These are phyloP conservation scores for Echites panduratus DNA, from an alignment of 257 asterid species.

Conservation along the genomic window DNA sequence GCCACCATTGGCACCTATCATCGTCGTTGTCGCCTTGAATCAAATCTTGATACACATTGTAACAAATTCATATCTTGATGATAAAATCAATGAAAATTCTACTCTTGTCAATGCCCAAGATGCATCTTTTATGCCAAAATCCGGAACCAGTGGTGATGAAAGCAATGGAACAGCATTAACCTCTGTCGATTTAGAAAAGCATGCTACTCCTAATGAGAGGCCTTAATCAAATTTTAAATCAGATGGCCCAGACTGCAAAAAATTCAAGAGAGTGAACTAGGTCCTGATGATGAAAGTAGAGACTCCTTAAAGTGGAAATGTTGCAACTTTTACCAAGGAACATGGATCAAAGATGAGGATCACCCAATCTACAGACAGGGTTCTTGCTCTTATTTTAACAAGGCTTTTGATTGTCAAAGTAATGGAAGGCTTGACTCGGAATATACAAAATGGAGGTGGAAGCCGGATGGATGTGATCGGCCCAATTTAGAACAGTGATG, in stretches of 20 bases:
- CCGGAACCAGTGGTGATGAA: conserved; percentile 1
- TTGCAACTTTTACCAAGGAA: conserved; percentile 70
- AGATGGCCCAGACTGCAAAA: conserved; percentile 16
- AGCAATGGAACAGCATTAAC: conserved; percentile 13
- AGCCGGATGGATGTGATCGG: conserved; percentile 77
- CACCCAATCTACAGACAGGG: conserved; percentile 69
- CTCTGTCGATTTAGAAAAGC: conserved; percentile 1
- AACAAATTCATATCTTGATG: conserved; percentile 13
- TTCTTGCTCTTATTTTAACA: conserved; percentile 85
- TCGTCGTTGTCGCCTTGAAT: no score
- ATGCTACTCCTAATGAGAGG: conserved; percentile 18
- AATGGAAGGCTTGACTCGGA: conserved; percentile 85
- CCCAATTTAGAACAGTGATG: no score
- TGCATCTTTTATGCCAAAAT: conserved; percentile 14
- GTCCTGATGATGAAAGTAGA: background rate
- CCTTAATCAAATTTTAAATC: conserved; percentile 11
- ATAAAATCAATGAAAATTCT: conserved; percentile 3
- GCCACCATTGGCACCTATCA: no score
- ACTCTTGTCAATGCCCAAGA: background rate
- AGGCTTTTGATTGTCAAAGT: conserved; percentile 72
- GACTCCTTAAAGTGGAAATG: conserved; percentile 20
- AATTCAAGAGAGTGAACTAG: conserved; percentile 19
- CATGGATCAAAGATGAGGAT: conserved; percentile 76
- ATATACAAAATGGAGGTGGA: conserved; percentile 90
- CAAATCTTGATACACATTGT: background rate